Percentiles rank a stretch among this genome's conserved stretches.
phyloP scores from a whole-genome alignment of 148 eudicot species.

The Amaranthus palmeri region DNA sequence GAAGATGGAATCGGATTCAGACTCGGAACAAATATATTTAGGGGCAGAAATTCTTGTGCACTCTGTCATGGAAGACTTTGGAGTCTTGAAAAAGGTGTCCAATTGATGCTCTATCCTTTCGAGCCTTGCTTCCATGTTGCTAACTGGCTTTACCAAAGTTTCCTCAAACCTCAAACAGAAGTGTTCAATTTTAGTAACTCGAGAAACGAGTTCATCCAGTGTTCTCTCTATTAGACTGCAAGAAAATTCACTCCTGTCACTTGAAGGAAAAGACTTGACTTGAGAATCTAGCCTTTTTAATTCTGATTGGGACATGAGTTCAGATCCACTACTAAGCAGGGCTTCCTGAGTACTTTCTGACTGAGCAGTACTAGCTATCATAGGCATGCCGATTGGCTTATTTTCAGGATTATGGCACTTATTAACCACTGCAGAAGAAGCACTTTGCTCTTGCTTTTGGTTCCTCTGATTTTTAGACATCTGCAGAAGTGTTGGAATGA shows the following conservation, averaged over 20 bases:
- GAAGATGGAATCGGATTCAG: constrained; percentile 39
- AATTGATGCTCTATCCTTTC: constrained; percentile 66
- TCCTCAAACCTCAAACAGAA: constrained; percentile 75
- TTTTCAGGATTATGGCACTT: constrained; percentile 26
- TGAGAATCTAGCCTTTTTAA: constrained; percentile 22
- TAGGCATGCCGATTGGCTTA: constrained; percentile 18
- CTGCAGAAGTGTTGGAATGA: constrained; percentile 81
- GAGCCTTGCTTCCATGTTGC: constrained; percentile 73
- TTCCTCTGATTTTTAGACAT: constrained; percentile 49
- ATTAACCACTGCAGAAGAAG: constrained; percentile 25
- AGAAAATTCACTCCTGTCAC: constrained; percentile 17
- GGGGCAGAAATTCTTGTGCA: constrained; percentile 53
- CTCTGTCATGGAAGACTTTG: constrained; percentile 28
- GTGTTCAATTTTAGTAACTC: constrained; percentile 69
- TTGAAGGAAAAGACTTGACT: constrained; percentile 15
- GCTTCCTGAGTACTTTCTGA: constrained; percentile 22
- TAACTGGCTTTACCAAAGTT: constrained; percentile 70
- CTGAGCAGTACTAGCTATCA: constrained; percentile 13
- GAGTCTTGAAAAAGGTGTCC: constrained; percentile 42
- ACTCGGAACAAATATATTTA: constrained; percentile 44
- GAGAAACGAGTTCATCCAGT: constrained; percentile 66
- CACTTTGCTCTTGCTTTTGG: constrained; percentile 29
- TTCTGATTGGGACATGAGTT: constrained; percentile 26
- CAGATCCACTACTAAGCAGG: constrained; percentile 21
- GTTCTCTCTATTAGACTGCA: constrained; percentile 42